A percentile compares a stretch with the other conserved stretches of the same genome.
Evolutionary conservation across 2,329 filamentous ascomycete genomes (phyloP).

Genomic region (Ophiostoma himal-ulmi): DNA sequence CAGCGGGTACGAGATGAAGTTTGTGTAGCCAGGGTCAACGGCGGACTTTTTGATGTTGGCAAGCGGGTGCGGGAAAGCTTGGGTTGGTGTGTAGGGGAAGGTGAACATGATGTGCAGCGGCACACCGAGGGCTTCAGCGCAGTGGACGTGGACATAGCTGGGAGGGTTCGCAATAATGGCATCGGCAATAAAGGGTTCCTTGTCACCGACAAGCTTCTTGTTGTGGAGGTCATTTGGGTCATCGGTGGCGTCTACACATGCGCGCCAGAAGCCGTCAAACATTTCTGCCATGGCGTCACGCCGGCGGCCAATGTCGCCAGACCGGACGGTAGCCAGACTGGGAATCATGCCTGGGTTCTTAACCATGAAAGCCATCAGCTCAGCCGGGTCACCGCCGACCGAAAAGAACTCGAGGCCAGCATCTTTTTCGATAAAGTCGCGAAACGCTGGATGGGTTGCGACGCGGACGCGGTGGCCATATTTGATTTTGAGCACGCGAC

Average conservation of each 20-base stretch:
- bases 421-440: slow-evolving; percentile 67
- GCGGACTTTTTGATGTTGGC: slow-evolving; percentile 69
- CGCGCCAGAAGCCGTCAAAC: slow-evolving; percentile 77
- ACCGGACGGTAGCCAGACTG: slow-evolving; percentile 62
- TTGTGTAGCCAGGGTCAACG: slow-evolving; percentile 65
- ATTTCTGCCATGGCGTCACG: slow-evolving; percentile 70
- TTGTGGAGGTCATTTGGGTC: slow-evolving; percentile 58
- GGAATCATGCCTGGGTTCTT: slow-evolving; percentile 77
- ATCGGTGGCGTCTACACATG: slow-evolving; percentile 68
- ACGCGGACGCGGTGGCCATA: slow-evolving; percentile 71
- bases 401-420: slow-evolving; percentile 73
- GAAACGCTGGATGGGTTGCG: slow-evolving; percentile 72
- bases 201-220: slow-evolving; percentile 58
- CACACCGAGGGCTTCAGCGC: slow-evolving; percentile 70
- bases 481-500: slow-evolving; percentile 62
- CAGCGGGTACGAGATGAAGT: slow-evolving; percentile 74
- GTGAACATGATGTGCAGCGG: slow-evolving; percentile 87
- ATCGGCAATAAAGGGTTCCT: slow-evolving; percentile 60
- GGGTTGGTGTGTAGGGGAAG: slow-evolving; percentile 71
- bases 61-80: slow-evolving; percentile 69
- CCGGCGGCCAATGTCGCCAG: slow-evolving; percentile 64
- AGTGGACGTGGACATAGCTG: slow-evolving; percentile 71
- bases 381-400: slow-evolving; percentile 70
- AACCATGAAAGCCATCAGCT: slow-evolving; percentile 85
- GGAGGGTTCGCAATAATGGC: slow-evolving; percentile 83